These are phyloP conservation scores for Linderina pennispora DNA, from an alignment of 192 early-diverging fungal genomes.

Conservation along the genomic window DNA sequence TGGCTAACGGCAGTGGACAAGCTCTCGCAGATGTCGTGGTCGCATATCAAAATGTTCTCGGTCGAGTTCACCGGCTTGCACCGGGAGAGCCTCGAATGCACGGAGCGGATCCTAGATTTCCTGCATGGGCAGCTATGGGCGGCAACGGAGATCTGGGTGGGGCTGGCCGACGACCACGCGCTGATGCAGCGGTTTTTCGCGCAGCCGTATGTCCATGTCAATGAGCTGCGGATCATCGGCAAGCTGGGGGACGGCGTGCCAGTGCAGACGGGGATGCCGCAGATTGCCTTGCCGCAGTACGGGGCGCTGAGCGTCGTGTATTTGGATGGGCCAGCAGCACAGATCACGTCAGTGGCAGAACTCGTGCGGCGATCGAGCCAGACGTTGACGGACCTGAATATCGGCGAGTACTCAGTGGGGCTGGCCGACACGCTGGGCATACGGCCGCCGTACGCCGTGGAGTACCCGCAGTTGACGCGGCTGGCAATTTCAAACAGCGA, in stretches of 20 bases:
- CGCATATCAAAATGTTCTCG: conserved; percentile 18
- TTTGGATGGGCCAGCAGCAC: conserved; percentile 5
- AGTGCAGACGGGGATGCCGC: not conserved
- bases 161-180: not conserved
- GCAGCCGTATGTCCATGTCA: not conserved
- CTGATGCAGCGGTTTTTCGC: not conserved
- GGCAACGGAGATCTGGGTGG: conserved; percentile 17
- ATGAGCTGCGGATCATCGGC: conserved; percentile 20
- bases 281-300: conserved; percentile 1
- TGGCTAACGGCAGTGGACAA: conserved; percentile 5
- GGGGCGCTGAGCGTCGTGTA: conserved; percentile 6
- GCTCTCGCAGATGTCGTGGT: conserved; percentile 6
- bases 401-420: conserved; percentile 3
- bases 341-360: not conserved
- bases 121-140: not conserved
- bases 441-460: not conserved
- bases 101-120: conserved; percentile 3
- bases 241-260: not conserved
- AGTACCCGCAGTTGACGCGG: conserved; percentile 8
- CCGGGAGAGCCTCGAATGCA: not conserved
- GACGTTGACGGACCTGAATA: conserved; percentile 16
- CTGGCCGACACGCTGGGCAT: conserved; percentile 3
- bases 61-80: conserved; percentile 10
- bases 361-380: conserved; percentile 1
- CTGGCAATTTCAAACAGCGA: conserved; percentile 12